A percentile compares a stretch with the other conserved stretches of the same genome.
These are phyloP conservation scores for Nowakowskiella sp. DNA, from an alignment of 192 early-diverging fungal species.

Conservation along the genomic window DNA sequence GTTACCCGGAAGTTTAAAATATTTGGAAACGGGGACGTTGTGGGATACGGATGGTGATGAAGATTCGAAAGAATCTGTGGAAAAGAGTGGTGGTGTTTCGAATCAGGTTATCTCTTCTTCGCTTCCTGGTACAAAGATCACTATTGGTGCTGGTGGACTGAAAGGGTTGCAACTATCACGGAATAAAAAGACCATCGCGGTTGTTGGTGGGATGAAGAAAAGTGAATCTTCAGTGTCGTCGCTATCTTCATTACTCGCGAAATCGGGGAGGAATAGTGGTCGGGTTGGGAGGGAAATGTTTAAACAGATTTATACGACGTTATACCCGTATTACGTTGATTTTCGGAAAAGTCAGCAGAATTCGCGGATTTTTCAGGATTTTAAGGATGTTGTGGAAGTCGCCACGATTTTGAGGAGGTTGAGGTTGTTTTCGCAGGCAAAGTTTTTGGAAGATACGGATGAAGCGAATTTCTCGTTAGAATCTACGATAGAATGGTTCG, in stretches of 20 bases:
- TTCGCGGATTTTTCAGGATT: conserved; percentile 63
- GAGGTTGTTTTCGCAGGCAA: conserved; percentile 40
- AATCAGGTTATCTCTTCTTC: background rate
- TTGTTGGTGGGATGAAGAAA: conserved; percentile 3
- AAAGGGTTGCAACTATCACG: conserved; percentile 25
- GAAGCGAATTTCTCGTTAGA: conserved; percentile 52
- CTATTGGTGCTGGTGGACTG: conserved; percentile 45
- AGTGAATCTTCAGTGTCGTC: conserved; percentile 10
- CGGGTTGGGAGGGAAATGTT: conserved; percentile 57
- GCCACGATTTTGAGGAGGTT: conserved; percentile 52
- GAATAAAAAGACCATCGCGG: background rate
- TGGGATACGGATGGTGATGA: conserved; percentile 20
- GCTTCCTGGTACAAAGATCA: conserved; percentile 12
- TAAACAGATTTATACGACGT: conserved; percentile 46
- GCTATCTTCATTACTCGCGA: conserved; percentile 32
- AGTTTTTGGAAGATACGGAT: conserved; percentile 44
- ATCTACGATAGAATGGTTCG: conserved; percentile 72
- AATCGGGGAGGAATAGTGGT: conserved; percentile 35
- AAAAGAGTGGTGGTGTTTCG: background rate
- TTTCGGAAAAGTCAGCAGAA: conserved; percentile 57
- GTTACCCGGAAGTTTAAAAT: conserved; percentile 28
- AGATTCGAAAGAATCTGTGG: conserved; percentile 1
- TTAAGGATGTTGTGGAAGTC: conserved; percentile 51
- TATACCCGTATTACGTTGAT: conserved; percentile 65
- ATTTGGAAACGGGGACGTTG: conserved; percentile 40